Base-by-base conservation (phyloP, 768 basidiomycete species). In the Mycena indigotica region DNA sequence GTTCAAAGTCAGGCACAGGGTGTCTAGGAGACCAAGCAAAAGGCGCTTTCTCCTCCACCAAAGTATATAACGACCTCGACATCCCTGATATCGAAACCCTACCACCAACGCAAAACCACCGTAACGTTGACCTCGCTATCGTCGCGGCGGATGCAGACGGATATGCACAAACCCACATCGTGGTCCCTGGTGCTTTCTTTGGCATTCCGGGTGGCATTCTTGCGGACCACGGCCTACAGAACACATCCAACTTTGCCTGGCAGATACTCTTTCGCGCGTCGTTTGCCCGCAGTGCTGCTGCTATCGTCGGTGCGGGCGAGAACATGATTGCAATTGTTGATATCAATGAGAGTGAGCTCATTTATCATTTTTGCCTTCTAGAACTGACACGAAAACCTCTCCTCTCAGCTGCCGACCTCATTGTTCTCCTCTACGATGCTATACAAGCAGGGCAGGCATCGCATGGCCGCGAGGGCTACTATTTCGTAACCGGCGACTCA, bases 21-120 rank as follows among this genome's bases (percentile, higher is more conserved):
- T 75, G 79, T 19, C 63, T 83, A 17, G 63, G 66, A 5, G 79
- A 81, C 58, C 58, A 77, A 35, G 82, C 79, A 4, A 64, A 61
- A 46, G 84, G 83, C 3, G 69, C 76, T 58, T 66, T 64, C 49
- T 57, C 69, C 0, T 70, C 75, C 3, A 69, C 76, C 2, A 69
- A 59, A 2, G 68, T 85, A 16, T 84, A 80, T 66, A 76, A 74
- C 17, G 84, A 87, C 66, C 57, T 77, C n/a, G 73, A 85, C 53
- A 58, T 77, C 2, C 69, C 73, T 15, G 73, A 72, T 54, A 69
- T 86, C 17, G 80, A 78, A 49, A 63, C 73, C 1, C 62, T 85
- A 6, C 75, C 83, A 2, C 65, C 63, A 5, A 79, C 75, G 3
- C 78, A 79, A 53, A 70, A 72, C 0, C 83, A 85, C 62, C 78